These are phyloP conservation scores for Geotrichum citri-aurantii DNA, from an alignment of 1,139 yeast species.

Conservation along the genomic window DNA sequence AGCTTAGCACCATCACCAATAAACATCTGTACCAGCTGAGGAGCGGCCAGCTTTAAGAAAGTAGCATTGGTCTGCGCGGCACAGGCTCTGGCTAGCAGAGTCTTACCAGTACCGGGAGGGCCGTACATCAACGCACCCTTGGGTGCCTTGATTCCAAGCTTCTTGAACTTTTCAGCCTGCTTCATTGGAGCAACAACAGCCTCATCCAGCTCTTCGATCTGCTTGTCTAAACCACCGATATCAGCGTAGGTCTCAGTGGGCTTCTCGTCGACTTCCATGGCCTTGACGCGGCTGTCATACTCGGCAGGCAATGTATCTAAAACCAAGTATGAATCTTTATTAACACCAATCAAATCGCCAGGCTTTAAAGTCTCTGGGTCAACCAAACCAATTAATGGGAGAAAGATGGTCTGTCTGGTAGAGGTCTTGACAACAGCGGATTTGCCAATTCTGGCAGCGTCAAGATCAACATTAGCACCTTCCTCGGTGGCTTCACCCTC, in stretches of 20 bases:
- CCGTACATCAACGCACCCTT: slow-evolving; percentile 99
- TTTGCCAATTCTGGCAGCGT: slow-evolving; percentile 89
- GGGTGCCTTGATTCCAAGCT: slow-evolving; percentile 91
- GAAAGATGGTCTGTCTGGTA: slow-evolving; percentile 92
- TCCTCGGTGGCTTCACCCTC: slow-evolving; percentile 85
- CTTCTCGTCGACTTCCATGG: slow-evolving; percentile 98
- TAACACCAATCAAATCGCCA: slow-evolving; percentile 94
- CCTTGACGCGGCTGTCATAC: slow-evolving; percentile 94
- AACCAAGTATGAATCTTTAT: slow-evolving; percentile 90
- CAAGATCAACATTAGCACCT: slow-evolving; percentile 93
- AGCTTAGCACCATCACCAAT: slow-evolving; percentile 99
- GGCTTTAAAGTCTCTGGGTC: slow-evolving; percentile 87
- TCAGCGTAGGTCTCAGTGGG: slow-evolving; percentile 96
- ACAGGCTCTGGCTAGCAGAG: slow-evolving; percentile 94
- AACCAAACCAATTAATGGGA: slow-evolving; percentile 93
- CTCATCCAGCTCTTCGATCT: slow-evolving; percentile 94
- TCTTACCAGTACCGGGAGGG: slow-evolving; percentile 99
- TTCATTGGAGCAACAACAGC: slow-evolving; percentile 98
- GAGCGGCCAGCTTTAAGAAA: slow-evolving; percentile 92
- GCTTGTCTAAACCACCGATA: slow-evolving; percentile 97
- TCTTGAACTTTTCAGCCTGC: slow-evolving; percentile 92
- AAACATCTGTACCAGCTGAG: slow-evolving; percentile 97
- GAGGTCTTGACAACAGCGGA: slow-evolving; percentile 97
- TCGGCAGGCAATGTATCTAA: slow-evolving; percentile 95
- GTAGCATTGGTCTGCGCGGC: slow-evolving; percentile 99